Evolutionary conservation across 352 stramenopile species (phyloP).

Genomic region (Phytophthora capsici): DNA sequence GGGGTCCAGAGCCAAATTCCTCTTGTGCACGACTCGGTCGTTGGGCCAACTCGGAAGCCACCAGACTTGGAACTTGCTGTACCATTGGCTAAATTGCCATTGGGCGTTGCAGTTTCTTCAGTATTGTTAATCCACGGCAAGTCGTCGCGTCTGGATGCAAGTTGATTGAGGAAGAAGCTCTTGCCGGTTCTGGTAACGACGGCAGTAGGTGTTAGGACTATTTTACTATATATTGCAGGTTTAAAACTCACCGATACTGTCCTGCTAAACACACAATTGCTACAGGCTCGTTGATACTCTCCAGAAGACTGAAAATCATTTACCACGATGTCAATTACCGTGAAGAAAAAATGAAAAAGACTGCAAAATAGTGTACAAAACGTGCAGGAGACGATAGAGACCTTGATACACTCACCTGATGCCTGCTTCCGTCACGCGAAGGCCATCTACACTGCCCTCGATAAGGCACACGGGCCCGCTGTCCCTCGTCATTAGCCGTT

Average conservation of each 20-base stretch:
- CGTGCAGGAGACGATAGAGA: not conserved
- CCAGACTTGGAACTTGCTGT: not conserved
- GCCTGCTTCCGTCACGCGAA: constrained; percentile 61
- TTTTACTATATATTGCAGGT: not conserved
- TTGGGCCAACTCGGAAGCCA: constrained; percentile 80
- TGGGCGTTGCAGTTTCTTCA: constrained; percentile 9
- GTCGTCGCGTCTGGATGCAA: constrained; percentile 43
- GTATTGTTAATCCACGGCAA: constrained; percentile 22
- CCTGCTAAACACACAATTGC: constrained; percentile 83
- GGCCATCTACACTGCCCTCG: constrained; percentile 49
- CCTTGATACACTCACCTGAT: constrained; percentile 39
- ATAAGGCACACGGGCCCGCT: constrained; percentile 67
- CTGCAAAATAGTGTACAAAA: not conserved
- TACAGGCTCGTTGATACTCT: constrained; percentile 70
- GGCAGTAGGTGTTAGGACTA: not conserved
- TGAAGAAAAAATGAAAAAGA: not conserved
- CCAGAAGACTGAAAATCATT: constrained; percentile 50
- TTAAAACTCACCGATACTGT: constrained; percentile 67
- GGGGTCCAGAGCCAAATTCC: constrained; percentile 88
- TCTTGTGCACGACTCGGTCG: constrained; percentile 86
- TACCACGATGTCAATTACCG: constrained; percentile 5
- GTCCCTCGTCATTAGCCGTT: constrained; percentile 15
- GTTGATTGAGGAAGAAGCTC: constrained; percentile 90
- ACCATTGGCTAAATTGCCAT: constrained; percentile 18
- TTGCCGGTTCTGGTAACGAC: constrained; percentile 71